These are phyloP conservation scores for Zygosaccharomyces siamensis DNA, from an alignment of 805 yeast species.

Conservation along the genomic window DNA sequence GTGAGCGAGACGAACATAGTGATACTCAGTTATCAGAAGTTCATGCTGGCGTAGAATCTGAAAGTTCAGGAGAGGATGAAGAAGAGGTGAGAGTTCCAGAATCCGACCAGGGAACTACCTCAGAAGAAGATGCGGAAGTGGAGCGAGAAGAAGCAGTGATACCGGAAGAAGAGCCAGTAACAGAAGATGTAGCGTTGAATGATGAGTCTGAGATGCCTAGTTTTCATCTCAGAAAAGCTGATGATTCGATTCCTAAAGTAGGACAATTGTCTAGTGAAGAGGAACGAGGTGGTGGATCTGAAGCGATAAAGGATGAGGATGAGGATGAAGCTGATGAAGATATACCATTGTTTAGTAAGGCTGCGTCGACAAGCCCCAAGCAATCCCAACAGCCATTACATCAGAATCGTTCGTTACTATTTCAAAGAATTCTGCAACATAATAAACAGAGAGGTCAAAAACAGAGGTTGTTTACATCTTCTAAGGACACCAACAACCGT, in stretches of 20 bases:
- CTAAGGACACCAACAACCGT: slow-evolving; percentile 9
- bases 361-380: background rate
- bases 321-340: slow-evolving; percentile 21
- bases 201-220: slow-evolving; percentile 3
- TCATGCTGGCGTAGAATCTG: slow-evolving; percentile 1
- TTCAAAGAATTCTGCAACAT: slow-evolving; percentile 16
- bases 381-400: background rate
- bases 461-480: slow-evolving; percentile 14
- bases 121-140: slow-evolving; percentile 24
- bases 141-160: slow-evolving; percentile 6
- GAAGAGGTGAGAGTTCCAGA: slow-evolving; percentile 26
- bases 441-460: slow-evolving; percentile 8
- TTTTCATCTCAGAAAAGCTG: background rate
- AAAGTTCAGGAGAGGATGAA: slow-evolving; percentile 7
- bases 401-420: slow-evolving; percentile 12
- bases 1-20: slow-evolving; percentile 9
- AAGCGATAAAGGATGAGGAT: slow-evolving; percentile 18
- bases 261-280: slow-evolving; percentile 43
- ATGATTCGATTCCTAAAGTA: slow-evolving; percentile 24
- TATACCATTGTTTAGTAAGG: slow-evolving; percentile 14
- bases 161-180: slow-evolving; percentile 1
- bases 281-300: slow-evolving; percentile 40
- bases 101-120: slow-evolving; percentile 32
- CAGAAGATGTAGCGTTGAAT: slow-evolving; percentile 12
- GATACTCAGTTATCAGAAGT: slow-evolving; percentile 1